These are phyloP conservation scores for Penicillium olsonii DNA, from an alignment of 2,329 filamentous ascomycete species.

Conservation along the genomic window DNA sequence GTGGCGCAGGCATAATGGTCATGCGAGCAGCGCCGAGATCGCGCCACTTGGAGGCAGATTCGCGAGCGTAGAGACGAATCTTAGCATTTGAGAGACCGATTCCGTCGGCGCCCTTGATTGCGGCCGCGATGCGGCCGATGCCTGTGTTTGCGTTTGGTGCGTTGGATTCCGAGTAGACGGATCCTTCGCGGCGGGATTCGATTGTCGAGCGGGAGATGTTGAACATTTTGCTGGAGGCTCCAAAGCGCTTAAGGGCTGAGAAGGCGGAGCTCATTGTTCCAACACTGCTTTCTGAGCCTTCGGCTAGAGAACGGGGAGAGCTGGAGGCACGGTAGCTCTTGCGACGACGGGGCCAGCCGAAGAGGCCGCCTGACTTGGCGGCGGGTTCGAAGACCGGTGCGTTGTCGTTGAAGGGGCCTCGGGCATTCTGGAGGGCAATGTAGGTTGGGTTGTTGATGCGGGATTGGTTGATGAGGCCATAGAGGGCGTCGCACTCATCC, in stretches of 20 bases:
- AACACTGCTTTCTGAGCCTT: constrained; percentile 73
- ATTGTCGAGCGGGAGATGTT: constrained; percentile 81
- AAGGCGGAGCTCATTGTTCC: constrained; percentile 79
- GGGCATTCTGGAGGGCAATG: constrained; percentile 72
- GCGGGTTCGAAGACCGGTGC: constrained; percentile 49
- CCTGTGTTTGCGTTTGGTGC: constrained; percentile 57
- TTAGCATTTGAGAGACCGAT: constrained; percentile 72
- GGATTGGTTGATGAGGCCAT: constrained; percentile 81
- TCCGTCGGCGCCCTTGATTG: constrained; percentile 58
- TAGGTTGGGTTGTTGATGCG: constrained; percentile 93
- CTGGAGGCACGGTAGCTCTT: constrained; percentile 61
- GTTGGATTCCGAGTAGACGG: constrained; percentile 61
- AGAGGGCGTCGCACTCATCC: constrained; percentile 78
- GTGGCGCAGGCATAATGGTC: constrained; percentile 69
- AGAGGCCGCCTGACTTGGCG: constrained; percentile 41
- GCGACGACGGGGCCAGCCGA: constrained; percentile 54
- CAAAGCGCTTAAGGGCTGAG: constrained; percentile 73
- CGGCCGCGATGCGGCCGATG: constrained; percentile 52
- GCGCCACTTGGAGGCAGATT: constrained; percentile 77
- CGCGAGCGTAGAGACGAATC: constrained; percentile 80
- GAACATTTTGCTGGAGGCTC: constrained; percentile 71
- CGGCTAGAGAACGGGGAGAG: constrained; percentile 55
- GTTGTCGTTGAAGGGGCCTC: constrained; percentile 60
- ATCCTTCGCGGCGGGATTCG: constrained; percentile 55
- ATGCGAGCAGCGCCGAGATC: constrained; percentile 84